Evolutionary conservation across 1,139 yeast species (phyloP), one percentile per base, ranked within the genome.

Genomic region (Waltiozyma sp.): DNA sequence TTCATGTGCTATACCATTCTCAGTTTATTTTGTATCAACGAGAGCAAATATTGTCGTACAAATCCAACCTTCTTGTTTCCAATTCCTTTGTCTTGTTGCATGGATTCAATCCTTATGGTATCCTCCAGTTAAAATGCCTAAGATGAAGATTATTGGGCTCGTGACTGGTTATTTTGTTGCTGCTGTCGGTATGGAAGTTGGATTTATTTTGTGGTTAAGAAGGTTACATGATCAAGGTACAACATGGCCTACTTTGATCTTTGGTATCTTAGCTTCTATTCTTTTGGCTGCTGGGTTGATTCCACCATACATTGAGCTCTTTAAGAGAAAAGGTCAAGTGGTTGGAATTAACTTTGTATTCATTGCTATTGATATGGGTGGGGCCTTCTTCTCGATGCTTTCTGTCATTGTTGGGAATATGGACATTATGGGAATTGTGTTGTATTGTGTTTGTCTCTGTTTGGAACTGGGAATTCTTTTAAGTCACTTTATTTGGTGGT

Each of bases 321-420:
- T 77, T 33, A 85, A 85, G 57, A 72, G 95, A 48, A 62, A 73
- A 40, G 96, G 96, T 2, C 67, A 86, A 40, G 96, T 89, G 5
- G 77, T 87, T 5, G 97, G 97, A 0, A 81, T 89, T 54, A 87
- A 87, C 57, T 87, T 89, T 57, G 54, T 80, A n/a, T 89, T 89
- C 53, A 66, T 89, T 45, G 54, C 67, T n/a, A 69, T 88, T 58
- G 97, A 89, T 59, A 73, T 85, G 9, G 52, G 72, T 41, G 97
- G 97, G 11, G 96, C 97, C 0, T 60, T 86, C 40, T 73, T 86
- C 46, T 82, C 89, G 15, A 68, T 85, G 58, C 65, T 81, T 47
- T 75, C 88, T 60, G 70, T 82, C 38, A 63, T 77, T n/a, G 43
- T 54, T n/a, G 81, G 82, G 0, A 62, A 62, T 38, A 62, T 83